Conservation (phyloP, 225 moss, liverwort and hornwort species). For the Polytrichum formosum region DNA sequence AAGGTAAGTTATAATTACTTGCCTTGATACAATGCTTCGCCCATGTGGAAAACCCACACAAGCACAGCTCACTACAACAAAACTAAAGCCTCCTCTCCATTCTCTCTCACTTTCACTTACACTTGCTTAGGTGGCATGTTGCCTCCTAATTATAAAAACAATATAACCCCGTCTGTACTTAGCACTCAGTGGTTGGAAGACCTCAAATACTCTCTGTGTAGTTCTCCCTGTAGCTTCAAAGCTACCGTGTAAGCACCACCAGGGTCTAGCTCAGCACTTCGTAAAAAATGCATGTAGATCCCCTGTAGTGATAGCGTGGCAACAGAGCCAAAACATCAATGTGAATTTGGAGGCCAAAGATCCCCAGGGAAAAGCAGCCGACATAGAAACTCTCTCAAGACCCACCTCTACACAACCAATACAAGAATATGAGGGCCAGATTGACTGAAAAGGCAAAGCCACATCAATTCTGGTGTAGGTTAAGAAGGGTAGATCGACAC, state of each 20-base stretch:
- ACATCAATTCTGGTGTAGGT: constrained; percentile 23
- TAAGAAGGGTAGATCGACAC: constrained; percentile 13
- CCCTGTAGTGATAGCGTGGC: constrained; percentile 29
- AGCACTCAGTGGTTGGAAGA: constrained; percentile 24
- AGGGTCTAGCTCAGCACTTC: constrained; percentile 41
- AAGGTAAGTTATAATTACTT: constrained; percentile 26
- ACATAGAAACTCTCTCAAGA: constrained; percentile 8
- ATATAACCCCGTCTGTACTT: constrained; percentile 36
- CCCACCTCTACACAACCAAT: constrained; percentile 17
- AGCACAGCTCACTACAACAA: constrained; percentile 20
- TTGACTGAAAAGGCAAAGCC: constrained; percentile 10
- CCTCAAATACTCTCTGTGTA: constrained; percentile 18
- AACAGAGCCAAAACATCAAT: constrained; percentile 28
- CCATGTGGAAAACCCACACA: constrained; percentile 17
- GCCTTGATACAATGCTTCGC: constrained; percentile 28
- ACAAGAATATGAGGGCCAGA: constrained; percentile 10
- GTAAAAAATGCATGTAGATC: constrained; percentile 41
- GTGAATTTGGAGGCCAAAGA: constrained; percentile 22
- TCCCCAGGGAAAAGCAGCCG: constrained; percentile 3
- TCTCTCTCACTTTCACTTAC: constrained; percentile 28
- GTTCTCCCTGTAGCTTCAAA: constrained; percentile 21
- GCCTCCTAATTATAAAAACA: constrained; percentile 50
- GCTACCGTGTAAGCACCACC: constrained; percentile 21
- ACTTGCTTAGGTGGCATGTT: constrained; percentile 32
- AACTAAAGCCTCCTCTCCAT: constrained; percentile 43